Base-by-base conservation (phyloP, 768 basidiomycete genomes). In the Leucocoprinus sp. region DNA sequence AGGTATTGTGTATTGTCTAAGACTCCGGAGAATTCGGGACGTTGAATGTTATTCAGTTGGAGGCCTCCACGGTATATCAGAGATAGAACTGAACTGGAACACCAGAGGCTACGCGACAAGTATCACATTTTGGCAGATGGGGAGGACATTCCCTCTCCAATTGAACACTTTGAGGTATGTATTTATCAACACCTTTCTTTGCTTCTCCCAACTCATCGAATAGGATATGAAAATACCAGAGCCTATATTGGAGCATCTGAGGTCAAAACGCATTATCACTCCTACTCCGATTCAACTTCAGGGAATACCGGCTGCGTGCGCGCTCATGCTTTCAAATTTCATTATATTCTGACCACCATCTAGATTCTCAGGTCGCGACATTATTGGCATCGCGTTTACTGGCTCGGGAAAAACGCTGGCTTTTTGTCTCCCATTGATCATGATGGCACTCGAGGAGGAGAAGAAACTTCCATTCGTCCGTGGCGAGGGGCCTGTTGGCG, bases 221-320 rank as follows among this genome's bases (percentile, higher is more conserved):
- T 49, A 93, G 87, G 95, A 98, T 59, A 99, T 99, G 96, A 98
- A 97, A 71, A 82, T 99, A n/a, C 96, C 95, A 5, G 75, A 76
- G 31, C 74, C 83, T 2, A 79, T 98, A 35, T 66, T 98, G 7
- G 77, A 87, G 48, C 84, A 84, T 61, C 73, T 99, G 38, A 84
- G 81, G 61, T 73, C 78, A 24, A 92, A 93, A 48, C 83, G 87
- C 37, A 99, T 99, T 57, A 71, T 71, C 2, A 70, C 69, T 28
- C 96, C 96, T 0, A 93, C 96, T 2, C 96, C 96, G 1, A 99
- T 99, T 55, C 96, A 99, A 61, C 70, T 97, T 14, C 96, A 98
- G 65, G 96, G 96, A 18, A 84, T 99, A 47, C 93, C 96, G 2
- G 86, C 88, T 42, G 96, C 92, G 88, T 93, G 66, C 55, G 88